Base-by-base conservation (phyloP, 1,284 basidiomycete genomes). In the Hymenochaete sp. region DNA sequence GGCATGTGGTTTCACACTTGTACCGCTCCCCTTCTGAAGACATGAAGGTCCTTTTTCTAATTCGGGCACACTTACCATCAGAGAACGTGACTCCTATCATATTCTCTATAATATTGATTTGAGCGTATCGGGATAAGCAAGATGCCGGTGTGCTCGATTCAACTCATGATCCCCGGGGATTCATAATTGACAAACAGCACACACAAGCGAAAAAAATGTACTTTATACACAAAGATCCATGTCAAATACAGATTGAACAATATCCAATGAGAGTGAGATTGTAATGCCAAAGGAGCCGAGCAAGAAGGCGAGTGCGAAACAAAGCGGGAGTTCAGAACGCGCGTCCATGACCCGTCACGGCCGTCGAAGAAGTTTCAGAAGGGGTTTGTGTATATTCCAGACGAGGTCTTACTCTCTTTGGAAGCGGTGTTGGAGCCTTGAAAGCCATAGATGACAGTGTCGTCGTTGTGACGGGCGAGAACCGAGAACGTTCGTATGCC, bases 381-480 rank as follows among this genome's bases (percentile, higher is more conserved):
- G 33, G 7, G 18, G 14, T 24, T 22, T 16, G 13, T 5, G 32
- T 35, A n/a, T 35, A n/a, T 4, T 8, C 32, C 32, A 16, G 32
- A 8, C 8, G 5, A 8, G 5, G 32, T n/a, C 21, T 35, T n/a
- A 16, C 21, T 6, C 14, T 8, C 13, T 8, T 35, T 6, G 28
- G 36, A 25, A n/a, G 42, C 19, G 42, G 36, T 10, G 28, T 24
- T 5, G 42, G 28, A 14, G 39, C 42, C 11, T 11, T 22, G 31
- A 42, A 45, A 11, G 19, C 37, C 44, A 42, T 40, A n/a, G 48
- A 18, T 18, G 48, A 49, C 9, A 49, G 22, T 9, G 48, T 31
- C 19, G 22, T 32, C 3, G 38, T 31, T 10, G 48, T 45, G 21
- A 39, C 32, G 4, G 38, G 48, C 29, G 48, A 49, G 38, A 49